Conservation (phyloP, 1,284 basidiomycete genomes). For the Pseudozyma thailandica region DNA sequence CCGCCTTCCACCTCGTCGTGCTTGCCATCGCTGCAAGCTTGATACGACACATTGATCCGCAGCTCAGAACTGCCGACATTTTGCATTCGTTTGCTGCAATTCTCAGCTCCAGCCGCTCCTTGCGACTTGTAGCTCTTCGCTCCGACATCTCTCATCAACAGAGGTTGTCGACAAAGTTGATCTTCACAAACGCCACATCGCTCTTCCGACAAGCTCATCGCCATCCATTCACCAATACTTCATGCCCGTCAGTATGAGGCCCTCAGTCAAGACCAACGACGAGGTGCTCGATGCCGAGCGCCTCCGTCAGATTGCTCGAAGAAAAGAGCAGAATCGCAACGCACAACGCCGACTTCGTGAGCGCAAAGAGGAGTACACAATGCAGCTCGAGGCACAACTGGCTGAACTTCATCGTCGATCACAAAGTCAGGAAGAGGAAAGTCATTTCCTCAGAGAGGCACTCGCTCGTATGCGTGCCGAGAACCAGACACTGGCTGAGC, state of each 20-base stretch:
- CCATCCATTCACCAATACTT: not conserved
- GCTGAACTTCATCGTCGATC: conserved; percentile 45
- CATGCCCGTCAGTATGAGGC: conserved; percentile 34
- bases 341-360: conserved; percentile 51
- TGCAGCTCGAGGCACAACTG: conserved; percentile 50
- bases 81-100: not conserved
- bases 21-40: conserved; percentile 24
- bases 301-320: conserved; percentile 44
- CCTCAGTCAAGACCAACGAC: conserved; percentile 18
- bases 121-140: too few relatives aligned
- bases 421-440: conserved; percentile 47
- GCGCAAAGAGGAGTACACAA: conserved; percentile 50
- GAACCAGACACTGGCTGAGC: conserved; percentile 39
- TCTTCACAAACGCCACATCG: too few relatives aligned
- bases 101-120: not conserved
- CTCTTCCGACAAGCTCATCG: not conserved
- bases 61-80: not conserved
- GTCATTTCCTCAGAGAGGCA: conserved; percentile 39
- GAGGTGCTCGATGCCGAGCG: conserved; percentile 40
- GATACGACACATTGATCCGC: too few relatives aligned
- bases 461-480: conserved; percentile 47
- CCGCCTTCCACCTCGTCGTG: conserved; percentile 10
- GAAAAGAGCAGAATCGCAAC: conserved; percentile 53
- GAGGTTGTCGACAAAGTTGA: too few relatives aligned
- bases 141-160: too few relatives aligned